phyloP scores from a whole-genome alignment of 2,329 filamentous ascomycete genomes.

The Claviceps paspali region DNA sequence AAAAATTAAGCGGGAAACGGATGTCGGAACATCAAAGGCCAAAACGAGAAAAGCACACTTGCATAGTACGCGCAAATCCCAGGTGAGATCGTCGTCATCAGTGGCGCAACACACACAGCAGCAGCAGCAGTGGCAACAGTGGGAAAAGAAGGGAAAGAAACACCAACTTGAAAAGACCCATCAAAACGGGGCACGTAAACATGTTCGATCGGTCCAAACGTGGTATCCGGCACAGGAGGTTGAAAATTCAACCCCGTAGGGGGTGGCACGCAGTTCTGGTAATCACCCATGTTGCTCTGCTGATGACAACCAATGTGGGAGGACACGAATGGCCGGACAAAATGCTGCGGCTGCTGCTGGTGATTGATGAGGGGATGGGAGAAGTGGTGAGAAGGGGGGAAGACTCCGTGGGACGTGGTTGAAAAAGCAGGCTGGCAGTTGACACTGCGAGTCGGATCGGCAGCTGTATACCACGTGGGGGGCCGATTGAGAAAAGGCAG shows the following conservation, averaged over 20 bases:
- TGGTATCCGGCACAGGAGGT: constrained; percentile 43
- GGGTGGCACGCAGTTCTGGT: constrained; percentile 27
- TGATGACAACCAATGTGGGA: constrained; percentile 1
- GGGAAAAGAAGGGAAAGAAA: constrained; percentile 10
- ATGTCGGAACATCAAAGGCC: background rate
- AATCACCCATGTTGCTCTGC: constrained; percentile 21
- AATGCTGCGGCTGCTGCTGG: constrained; percentile 5
- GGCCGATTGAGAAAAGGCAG: constrained; percentile 8
- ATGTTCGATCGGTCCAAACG: constrained; percentile 38
- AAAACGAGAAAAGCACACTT: constrained; percentile 15
- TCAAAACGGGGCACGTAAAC: constrained; percentile 41
- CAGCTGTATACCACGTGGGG: constrained; percentile 18
- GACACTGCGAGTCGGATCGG: constrained; percentile 18
- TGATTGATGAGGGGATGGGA: constrained; percentile 6
- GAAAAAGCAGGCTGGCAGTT: constrained; percentile 4
- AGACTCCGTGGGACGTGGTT: background rate
- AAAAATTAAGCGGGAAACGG: background rate
- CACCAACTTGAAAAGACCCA: constrained; percentile 19
- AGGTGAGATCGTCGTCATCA: constrained; percentile 17
- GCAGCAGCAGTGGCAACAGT: constrained; percentile 11
- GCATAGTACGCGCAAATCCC: constrained; percentile 23
- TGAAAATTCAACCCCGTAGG: constrained; percentile 35
- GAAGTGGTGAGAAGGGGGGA: background rate
- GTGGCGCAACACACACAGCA: constrained; percentile 8
- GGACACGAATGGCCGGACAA: background rate